Evolutionary conservation across 2,329 filamentous ascomycete species (phyloP).

Genomic region (Alternaria gansuensis): DNA sequence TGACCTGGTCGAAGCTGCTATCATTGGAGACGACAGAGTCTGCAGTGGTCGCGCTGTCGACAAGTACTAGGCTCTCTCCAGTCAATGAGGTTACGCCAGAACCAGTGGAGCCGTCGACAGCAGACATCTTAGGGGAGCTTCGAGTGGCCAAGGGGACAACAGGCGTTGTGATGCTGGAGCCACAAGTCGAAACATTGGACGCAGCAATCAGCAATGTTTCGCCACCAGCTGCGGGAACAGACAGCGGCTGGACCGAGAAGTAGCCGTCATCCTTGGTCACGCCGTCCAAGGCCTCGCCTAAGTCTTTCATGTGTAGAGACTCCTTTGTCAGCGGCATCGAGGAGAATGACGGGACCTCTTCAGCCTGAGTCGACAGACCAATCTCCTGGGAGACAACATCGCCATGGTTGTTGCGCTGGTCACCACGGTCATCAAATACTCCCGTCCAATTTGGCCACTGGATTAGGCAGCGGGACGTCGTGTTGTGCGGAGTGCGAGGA

Average conservation of each 20-base stretch:
- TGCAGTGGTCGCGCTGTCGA: constrained; percentile 70
- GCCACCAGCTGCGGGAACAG: not conserved
- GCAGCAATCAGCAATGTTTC: not conserved
- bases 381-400: constrained; percentile 24
- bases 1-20: constrained; percentile 27
- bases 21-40: constrained; percentile 18
- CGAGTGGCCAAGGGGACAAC: constrained; percentile 47
- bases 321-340: constrained; percentile 19
- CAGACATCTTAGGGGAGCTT: constrained; percentile 6
- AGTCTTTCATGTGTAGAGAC: constrained; percentile 16
- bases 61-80: constrained; percentile 85
- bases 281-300: constrained; percentile 17
- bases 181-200: constrained; percentile 26
- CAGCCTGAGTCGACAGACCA: constrained; percentile 22
- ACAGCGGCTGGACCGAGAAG: not conserved
- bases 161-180: constrained; percentile 21
- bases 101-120: constrained; percentile 91
- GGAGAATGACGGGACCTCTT: constrained; percentile 6
- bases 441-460: constrained; percentile 41
- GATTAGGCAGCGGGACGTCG: constrained; percentile 32
- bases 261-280: not conserved
- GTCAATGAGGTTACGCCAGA: constrained; percentile 95
- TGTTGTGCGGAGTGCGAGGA: constrained; percentile 21
- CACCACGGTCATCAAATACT: constrained; percentile 35
- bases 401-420: constrained; percentile 30